Conservation (phyloP, 208 protist genomes). For the Trypanosomatidae sp. region DNA sequence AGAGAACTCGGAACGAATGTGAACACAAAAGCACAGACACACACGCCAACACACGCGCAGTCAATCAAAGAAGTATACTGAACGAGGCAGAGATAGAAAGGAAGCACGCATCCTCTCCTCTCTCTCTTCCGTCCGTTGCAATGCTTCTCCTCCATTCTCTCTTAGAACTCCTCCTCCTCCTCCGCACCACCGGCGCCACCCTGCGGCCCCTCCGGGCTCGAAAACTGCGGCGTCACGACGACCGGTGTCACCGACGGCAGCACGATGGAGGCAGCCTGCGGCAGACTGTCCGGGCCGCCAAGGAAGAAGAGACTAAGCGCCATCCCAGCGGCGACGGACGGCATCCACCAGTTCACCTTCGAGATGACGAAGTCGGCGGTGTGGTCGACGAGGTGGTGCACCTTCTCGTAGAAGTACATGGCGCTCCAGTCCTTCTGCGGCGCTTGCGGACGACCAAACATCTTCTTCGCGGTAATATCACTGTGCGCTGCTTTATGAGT, state of each 20-base stretch:
- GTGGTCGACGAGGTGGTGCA: conserved; percentile 85
- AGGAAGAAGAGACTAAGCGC: conserved; percentile 72
- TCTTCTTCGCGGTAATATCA: too few species aligned
- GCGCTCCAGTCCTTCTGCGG: conserved; percentile 78
- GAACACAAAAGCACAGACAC: too few species aligned
- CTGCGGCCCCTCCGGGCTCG: conserved; percentile 25
- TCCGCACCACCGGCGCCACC: too few species aligned
- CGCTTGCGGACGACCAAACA: conserved; percentile 69
- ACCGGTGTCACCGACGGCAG: conserved; percentile 54
- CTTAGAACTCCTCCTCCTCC: too few species aligned
- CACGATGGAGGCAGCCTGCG: conserved; percentile 43
- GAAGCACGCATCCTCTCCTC: too few species aligned
- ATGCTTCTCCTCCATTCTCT: too few species aligned
- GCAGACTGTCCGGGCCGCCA: conserved; percentile 55
- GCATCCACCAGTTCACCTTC: conserved; percentile 86
- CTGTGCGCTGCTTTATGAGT: too few species aligned
- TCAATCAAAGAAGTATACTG: too few species aligned
- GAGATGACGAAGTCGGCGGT: conserved; percentile 67
- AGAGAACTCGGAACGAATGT: too few species aligned
- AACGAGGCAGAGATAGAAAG: too few species aligned
- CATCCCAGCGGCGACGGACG: conserved; percentile 73
- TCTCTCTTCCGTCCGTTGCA: too few species aligned
- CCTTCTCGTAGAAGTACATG: conserved; percentile 87
- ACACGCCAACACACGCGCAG: too few species aligned
- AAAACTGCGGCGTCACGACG: conserved; percentile 51